A percentile compares a stretch with the other conserved stretches of the same genome.
Evolutionary conservation across 2,329 filamentous ascomycete genomes (phyloP).

Genomic region (Davidsoniella virescens): DNA sequence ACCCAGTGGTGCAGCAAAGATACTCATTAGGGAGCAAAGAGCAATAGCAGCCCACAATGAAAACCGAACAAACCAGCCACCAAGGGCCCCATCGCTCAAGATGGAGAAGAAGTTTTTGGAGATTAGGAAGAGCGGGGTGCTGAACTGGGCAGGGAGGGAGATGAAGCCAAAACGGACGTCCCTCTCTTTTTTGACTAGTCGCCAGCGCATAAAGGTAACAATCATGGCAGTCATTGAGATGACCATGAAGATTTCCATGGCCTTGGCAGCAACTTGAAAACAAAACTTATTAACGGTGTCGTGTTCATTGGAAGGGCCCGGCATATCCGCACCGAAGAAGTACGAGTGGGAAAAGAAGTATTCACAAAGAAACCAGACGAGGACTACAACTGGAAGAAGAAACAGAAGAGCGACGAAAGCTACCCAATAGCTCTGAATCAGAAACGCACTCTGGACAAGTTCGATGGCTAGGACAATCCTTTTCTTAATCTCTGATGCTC

Average conservation of each 20-base stretch:
- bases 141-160: neutral
- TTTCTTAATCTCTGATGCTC: too few species aligned
- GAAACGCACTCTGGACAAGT: too few species aligned
- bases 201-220: neutral
- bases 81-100: neutral
- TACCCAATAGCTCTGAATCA: neutral
- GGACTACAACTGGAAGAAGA: neutral
- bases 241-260: neutral
- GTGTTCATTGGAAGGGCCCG: neutral
- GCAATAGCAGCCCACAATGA: neutral
- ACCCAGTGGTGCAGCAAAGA: constrained; percentile 1
- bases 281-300: neutral
- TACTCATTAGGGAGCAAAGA: neutral
- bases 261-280: neutral
- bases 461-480: too few species aligned
- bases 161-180: neutral
- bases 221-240: constrained; percentile 1
- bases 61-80: neutral
- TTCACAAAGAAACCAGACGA: neutral
- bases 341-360: neutral
- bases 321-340: neutral
- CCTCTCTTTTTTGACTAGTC: neutral
- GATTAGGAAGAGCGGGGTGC: neutral
- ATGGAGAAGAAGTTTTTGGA: neutral
- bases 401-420: neutral